Percentiles rank a stretch among this genome's conserved stretches.
phyloP scores from a whole-genome alignment of 2,329 filamentous ascomycete species.

The Didymella pomorum region DNA sequence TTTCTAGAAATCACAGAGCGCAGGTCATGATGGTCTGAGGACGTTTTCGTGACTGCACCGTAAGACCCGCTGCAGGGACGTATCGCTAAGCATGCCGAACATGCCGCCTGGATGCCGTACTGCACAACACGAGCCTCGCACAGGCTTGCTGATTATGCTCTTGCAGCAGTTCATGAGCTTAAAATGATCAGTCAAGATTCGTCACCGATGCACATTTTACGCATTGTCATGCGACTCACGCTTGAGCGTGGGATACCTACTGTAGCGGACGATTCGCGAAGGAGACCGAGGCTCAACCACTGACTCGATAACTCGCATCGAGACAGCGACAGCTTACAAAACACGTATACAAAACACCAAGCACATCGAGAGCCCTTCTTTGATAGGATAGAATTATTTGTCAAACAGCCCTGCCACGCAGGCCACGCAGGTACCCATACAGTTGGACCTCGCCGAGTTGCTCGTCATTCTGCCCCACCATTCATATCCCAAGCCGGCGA shows the following conservation, averaged over 20 bases:
- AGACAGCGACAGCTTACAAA: slow-evolving; percentile 17
- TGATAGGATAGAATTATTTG: slow-evolving; percentile 24
- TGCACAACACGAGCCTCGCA: neutral
- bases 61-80: slow-evolving; percentile 1
- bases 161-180: neutral
- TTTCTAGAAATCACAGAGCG: neutral
- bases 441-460: slow-evolving; percentile 4
- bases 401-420: slow-evolving; percentile 19
- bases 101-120: slow-evolving; percentile 4
- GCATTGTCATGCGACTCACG: neutral
- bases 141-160: neutral
- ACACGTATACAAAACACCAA: slow-evolving; percentile 10
- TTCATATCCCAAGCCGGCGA: slow-evolving; percentile 8
- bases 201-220: neutral
- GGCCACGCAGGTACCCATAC: slow-evolving; percentile 18
- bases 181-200: too few relatives aligned
- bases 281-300: slow-evolving; percentile 3
- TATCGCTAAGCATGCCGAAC: neutral
- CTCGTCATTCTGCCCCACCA: slow-evolving; percentile 22
- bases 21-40: neutral
- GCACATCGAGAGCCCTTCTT: neutral
- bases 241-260: neutral
- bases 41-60: neutral
- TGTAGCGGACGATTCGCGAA: neutral
- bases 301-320: slow-evolving; percentile 6